Base-by-base conservation (phyloP, 352 stramenopile species). In the Pythium rishiriense region DNA sequence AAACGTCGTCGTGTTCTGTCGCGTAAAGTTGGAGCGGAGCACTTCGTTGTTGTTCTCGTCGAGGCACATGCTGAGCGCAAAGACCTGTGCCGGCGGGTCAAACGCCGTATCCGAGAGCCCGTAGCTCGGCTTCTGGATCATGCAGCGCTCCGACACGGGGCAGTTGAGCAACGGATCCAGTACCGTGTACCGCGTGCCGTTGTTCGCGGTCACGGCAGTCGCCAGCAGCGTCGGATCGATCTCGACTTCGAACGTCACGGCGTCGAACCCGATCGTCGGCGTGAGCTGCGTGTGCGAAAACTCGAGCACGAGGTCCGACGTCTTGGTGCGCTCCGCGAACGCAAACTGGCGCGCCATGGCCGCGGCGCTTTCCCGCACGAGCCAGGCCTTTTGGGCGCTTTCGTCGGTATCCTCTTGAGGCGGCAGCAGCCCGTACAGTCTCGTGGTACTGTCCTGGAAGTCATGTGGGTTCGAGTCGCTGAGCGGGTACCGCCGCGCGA, bases 241-340 rank as follows among this genome's bases (percentile, higher is more conserved):
- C 5, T 52, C 62, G 15, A 59, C 26, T 10, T 69, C 47, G 21
- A 69, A 37, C 41, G 62, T 69, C 14, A 69, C 28, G 4, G 55
- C 46, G n/a, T 69, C 62, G 37, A 69, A 69, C 17, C 15, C 21
- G 48, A 69, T 60, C 28, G 26, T 35, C 17, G 48, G 55, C 4
- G 62, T 45, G 15, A 69, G 54, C 1, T 48, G 14, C 0, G 43
- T 25, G 29, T 48, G 54, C 6, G 62, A 60, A 35, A 69, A 64
- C 31, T 37, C 21, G 12, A 68, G 11, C 12, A 6, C 11, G 11
- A 46, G 11, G 11, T 21, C 19, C 17, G 48, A 39, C 8, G 10
- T n/a, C 9, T 19, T 25, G 5, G 48, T 54, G 17, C 12, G 10
- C 17, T 54, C 17, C 6, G 48, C 8, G 24, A 37, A 37, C 2